Evolutionary conservation across 2,329 filamentous ascomycete genomes (phyloP).

Genomic region (Aphanocladium album): DNA sequence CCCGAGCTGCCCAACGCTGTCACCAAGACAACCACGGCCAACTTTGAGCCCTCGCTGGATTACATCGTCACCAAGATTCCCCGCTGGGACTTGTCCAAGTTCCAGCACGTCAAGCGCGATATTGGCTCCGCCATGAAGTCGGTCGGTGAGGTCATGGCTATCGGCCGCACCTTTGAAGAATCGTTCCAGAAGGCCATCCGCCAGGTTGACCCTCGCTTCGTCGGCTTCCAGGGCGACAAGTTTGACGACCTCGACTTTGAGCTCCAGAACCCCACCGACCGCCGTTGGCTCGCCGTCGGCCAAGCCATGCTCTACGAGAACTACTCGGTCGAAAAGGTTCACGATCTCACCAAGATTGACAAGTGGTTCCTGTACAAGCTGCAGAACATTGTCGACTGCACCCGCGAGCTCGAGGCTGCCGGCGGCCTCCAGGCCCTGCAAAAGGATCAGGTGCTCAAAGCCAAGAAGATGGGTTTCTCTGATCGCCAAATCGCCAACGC

Average conservation of each 20-base stretch:
- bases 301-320: constrained; percentile 97
- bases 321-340: constrained; percentile 86
- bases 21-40: constrained; percentile 96
- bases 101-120: constrained; percentile 96
- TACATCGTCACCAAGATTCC: constrained; percentile 99
- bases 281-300: constrained; percentile 93
- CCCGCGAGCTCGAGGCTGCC: constrained; percentile 75
- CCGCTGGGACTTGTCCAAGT: constrained; percentile 96
- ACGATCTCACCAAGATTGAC: constrained; percentile 96
- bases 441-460: constrained; percentile 81
- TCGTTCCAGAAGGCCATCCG: constrained; percentile 98
- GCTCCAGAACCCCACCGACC: constrained; percentile 88
- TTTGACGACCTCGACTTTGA: constrained; percentile 91
- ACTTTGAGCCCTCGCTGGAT: constrained; percentile 95
- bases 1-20: constrained; percentile 96
- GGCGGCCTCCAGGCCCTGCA: constrained; percentile 79
- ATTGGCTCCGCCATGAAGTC: constrained; percentile 99
- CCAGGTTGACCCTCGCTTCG: constrained; percentile 86
- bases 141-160: constrained; percentile 98
- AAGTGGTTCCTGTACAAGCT: constrained; percentile 99
- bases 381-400: constrained; percentile 92
- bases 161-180: constrained; percentile 96
- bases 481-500: constrained; percentile 90
- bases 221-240: constrained; percentile 92
- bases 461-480: constrained; percentile 97